These are phyloP conservation scores for Monilinia vaccinii-corymbosi DNA, from an alignment of 2,329 filamentous ascomycete species.

Conservation along the genomic window DNA sequence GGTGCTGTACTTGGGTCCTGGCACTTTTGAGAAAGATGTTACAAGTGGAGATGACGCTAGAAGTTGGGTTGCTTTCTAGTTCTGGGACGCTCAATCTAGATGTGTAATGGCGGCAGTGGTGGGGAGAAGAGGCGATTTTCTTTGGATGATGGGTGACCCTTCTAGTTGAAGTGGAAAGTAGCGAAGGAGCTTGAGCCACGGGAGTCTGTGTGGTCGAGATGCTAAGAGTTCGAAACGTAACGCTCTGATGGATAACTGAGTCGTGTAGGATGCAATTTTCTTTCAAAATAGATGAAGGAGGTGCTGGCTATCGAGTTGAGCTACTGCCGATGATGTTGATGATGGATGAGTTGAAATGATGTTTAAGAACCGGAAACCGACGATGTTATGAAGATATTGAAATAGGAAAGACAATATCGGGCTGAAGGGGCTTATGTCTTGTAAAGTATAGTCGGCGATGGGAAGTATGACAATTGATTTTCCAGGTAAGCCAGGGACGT, in stretches of 20 bases:
- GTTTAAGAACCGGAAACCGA: neutral
- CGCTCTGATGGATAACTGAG: neutral
- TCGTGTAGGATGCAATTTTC: neutral
- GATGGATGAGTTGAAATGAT: conserved; percentile 1
- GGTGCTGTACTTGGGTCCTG: conserved; percentile 7
- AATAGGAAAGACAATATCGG: conserved; percentile 5
- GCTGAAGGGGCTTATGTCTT: conserved; percentile 8
- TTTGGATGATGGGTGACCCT: conserved; percentile 9
- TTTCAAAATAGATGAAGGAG: neutral
- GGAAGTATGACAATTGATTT: conserved; percentile 11
- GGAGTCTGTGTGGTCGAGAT: neutral
- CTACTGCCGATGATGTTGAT: neutral
- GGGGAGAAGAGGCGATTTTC: neutral
- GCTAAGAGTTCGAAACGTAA: neutral
- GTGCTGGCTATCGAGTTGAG: neutral
- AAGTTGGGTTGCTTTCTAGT: neutral
- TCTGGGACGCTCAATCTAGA: conserved; percentile 2
- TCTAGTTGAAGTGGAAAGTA: neutral
- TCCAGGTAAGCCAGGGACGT: conserved; percentile 2
- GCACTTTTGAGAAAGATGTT: conserved; percentile 6
- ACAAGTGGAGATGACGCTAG: conserved; percentile 8
- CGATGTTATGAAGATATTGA: conserved; percentile 8
- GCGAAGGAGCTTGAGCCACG: neutral
- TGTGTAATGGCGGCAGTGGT: conserved; percentile 5
- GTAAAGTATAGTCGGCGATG: conserved; percentile 9